phyloP scores from a whole-genome alignment of 2,329 filamentous ascomycete genomes.

The Rhinocladiella mackenziei region DNA sequence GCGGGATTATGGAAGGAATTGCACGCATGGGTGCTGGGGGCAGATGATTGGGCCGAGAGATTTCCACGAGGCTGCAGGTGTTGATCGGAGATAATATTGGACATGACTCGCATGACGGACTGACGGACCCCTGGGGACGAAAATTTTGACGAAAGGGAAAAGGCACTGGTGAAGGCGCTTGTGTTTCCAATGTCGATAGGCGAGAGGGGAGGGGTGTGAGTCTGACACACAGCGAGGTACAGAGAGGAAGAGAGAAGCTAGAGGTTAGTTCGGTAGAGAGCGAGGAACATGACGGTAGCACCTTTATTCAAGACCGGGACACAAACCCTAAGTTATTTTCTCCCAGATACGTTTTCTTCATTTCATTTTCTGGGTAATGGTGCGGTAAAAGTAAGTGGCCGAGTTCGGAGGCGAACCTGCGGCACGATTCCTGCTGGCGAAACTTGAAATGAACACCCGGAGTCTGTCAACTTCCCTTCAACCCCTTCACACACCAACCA shows the following conservation, averaged over 20 bases:
- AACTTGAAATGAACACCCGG: conserved; percentile 3
- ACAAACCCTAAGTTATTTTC: no score
- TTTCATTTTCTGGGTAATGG: no score
- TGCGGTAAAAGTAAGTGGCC: no score
- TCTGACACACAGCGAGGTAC: no score
- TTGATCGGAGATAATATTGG: conserved; percentile 2
- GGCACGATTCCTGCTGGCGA: conserved; percentile 5
- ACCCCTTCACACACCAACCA: conserved; percentile 15
- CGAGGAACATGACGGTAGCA: no score
- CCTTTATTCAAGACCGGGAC: no score
- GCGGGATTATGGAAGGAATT: conserved; percentile 33
- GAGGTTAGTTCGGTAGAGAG: neutral
- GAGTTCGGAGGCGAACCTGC: conserved; percentile 5
- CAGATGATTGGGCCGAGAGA: conserved; percentile 10
- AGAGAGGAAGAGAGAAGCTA: no score
- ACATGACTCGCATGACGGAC: conserved; percentile 20
- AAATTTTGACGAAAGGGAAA: conserved; percentile 7
- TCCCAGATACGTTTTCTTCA: no score
- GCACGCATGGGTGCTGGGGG: conserved; percentile 33
- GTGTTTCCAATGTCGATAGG: conserved; percentile 6
- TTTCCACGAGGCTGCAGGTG: neutral
- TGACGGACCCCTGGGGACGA: conserved; percentile 7
- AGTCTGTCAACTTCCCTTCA: no score
- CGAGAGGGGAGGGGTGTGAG: neutral
- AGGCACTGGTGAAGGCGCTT: conserved; percentile 7